Evolutionary conservation across 192 early-diverging fungal species (phyloP).

Genomic region (Cladochytrium replicatum): DNA sequence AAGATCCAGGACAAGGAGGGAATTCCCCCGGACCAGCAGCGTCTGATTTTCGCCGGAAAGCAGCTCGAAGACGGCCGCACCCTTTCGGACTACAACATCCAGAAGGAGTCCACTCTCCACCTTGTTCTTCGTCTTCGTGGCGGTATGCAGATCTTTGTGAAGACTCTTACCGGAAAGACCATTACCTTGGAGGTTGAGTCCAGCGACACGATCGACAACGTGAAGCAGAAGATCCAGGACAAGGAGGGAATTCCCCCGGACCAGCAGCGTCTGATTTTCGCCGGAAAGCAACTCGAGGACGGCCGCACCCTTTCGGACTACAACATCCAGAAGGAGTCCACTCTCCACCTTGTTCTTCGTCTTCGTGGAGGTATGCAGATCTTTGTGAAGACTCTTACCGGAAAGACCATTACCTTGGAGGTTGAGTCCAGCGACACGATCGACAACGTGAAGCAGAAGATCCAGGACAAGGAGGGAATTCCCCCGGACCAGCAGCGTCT

Average conservation of each 20-base stretch:
- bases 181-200: conserved; percentile 79
- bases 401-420: conserved; percentile 67
- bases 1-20: conserved; percentile 86
- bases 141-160: conserved; percentile 71
- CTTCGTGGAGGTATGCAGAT: conserved; percentile 71
- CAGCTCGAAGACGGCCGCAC: conserved; percentile 69
- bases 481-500: conserved; percentile 70
- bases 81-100: conserved; percentile 63
- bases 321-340: conserved; percentile 61
- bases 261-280: conserved; percentile 73
- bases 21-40: conserved; percentile 70
- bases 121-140: conserved; percentile 62
- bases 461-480: conserved; percentile 74
- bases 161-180: conserved; percentile 82
- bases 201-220: conserved; percentile 65
- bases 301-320: conserved; percentile 53
- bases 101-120: conserved; percentile 62
- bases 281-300: conserved; percentile 71
- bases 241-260: conserved; percentile 77
- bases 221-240: conserved; percentile 78
- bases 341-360: conserved; percentile 59
- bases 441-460: conserved; percentile 70
- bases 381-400: conserved; percentile 70
- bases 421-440: conserved; percentile 70
- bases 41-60: conserved; percentile 71